phyloP scores from a whole-genome alignment of 1,139 yeast genomes.

The Zhuliangozyma parablackwelliae region DNA sequence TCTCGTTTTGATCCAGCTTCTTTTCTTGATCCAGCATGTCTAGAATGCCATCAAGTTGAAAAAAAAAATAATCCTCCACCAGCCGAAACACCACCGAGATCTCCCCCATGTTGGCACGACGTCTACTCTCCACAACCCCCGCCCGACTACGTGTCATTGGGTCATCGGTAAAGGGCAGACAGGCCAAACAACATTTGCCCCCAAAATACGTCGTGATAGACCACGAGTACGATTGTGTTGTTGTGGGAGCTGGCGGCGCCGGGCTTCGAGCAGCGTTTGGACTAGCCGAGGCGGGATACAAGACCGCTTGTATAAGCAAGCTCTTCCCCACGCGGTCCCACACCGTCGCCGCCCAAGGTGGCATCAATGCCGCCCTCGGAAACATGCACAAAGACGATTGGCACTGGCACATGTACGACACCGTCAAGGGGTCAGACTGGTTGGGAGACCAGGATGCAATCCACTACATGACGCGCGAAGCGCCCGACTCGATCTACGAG shows the following conservation, averaged over 20 bases:
- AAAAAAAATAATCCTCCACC: too few relatives aligned
- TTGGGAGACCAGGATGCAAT: conserved; percentile 98
- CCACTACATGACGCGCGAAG: conserved; percentile 98
- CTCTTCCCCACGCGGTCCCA: conserved; percentile 97
- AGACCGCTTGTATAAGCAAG: conserved; percentile 95
- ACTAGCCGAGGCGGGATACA: conserved; percentile 92
- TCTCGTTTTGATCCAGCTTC: too few relatives aligned
- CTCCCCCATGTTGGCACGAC: too few relatives aligned
- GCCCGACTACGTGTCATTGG: too few relatives aligned
- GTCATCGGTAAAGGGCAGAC: conserved; percentile 18
- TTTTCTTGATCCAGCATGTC: too few relatives aligned
- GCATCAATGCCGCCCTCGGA: conserved; percentile 96
- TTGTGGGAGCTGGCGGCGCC: conserved; percentile 99
- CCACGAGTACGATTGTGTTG: conserved; percentile 97
- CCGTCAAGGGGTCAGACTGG: conserved; percentile 99
- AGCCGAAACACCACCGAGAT: too few relatives aligned
- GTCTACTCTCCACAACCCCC: too few relatives aligned
- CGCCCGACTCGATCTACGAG: conserved; percentile 92
- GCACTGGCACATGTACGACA: conserved; percentile 99
- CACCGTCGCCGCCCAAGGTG: conserved; percentile 99
- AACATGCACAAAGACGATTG: conserved; percentile 98
- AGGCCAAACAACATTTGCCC: conserved; percentile 48
- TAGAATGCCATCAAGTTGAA: too few relatives aligned
- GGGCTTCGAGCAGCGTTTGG: conserved; percentile 98
- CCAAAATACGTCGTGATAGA: conserved; percentile 87